Conservation (phyloP, 1,284 basidiomycete species). For the Cryptococcus sp. region DNA sequence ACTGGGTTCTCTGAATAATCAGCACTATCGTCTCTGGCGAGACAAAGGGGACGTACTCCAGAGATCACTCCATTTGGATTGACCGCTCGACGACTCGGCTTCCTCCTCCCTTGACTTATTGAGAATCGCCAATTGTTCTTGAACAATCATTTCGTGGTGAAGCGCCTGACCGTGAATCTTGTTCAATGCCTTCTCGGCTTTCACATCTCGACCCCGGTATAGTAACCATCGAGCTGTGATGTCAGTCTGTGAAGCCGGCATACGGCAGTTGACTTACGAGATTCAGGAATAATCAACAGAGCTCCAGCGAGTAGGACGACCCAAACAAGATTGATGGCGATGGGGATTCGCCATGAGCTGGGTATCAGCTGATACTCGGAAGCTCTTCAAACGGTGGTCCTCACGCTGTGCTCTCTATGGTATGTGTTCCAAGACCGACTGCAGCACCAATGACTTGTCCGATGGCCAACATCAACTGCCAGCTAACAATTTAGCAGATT, state of each 20-base stretch:
- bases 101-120: conserved; percentile 48
- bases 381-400: neutral
- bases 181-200: conserved; percentile 44
- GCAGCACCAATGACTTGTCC: conserved; percentile 50
- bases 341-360: conserved; percentile 46
- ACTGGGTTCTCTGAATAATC: conserved; percentile 31
- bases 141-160: conserved; percentile 42
- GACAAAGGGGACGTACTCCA: conserved; percentile 31
- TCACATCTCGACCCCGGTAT: conserved; percentile 44
- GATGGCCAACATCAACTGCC: conserved; percentile 51
- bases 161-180: conserved; percentile 48
- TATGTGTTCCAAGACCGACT: conserved; percentile 43
- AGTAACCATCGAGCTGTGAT: conserved; percentile 46
- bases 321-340: conserved; percentile 49
- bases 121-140: conserved; percentile 43
- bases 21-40: conserved; percentile 2
- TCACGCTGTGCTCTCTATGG: conserved; percentile 12
- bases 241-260: neutral
- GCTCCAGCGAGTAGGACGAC: conserved; percentile 38
- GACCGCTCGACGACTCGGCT: conserved; percentile 32
- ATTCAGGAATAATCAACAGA: conserved; percentile 46
- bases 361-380: neutral
- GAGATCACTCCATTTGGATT: conserved; percentile 45
- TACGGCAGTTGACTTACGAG: conserved; percentile 13
- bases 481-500: conserved; percentile 26